Evolutionary conservation across 2,329 filamentous ascomycete genomes (phyloP), one percentile per base, ranked within the genome.

Genomic region (Fusarium chlamydosporum): DNA sequence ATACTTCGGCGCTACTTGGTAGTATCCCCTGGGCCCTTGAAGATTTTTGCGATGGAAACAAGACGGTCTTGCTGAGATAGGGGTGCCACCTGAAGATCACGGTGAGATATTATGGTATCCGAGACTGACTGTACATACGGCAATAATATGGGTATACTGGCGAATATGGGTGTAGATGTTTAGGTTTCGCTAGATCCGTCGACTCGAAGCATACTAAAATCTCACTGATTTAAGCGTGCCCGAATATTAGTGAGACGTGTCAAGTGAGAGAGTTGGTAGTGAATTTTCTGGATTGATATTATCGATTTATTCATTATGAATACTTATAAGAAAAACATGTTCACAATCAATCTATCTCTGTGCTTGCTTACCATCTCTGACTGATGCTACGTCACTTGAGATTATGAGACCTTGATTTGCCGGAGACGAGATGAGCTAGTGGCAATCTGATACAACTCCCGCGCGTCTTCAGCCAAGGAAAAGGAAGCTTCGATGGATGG

Each of bases 391-490:
- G 48, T 58, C 48, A 48, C 23, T 40, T 35, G 7, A 45, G 34
- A 61, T 27, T 27, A 20, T 45, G 20, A 45, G 41, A 12, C 40
- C 51, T 40, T 56, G 18, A 56, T 47, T 60, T 41, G 27, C 50
- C 27, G 6, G 18, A 63, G 50, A 35, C 33, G 50, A 48, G 40
- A 27, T n/a, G 38, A 50, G 60, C 53, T 65, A 65, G 61, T 65
- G 61, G 61, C 61, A 65, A 60, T 34, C 61, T 48, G 47, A 48
- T 57, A 59, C 61, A 59, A 59, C 61, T 59, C n/a, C 35, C 45
- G 20, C 65, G 31, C 60, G 26, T 26, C 61, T 65, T 65, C 31
- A 41, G 53, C 38, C 61, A 65, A 65, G 54, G 60, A 65, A 65
- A 59, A 53, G 54, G 61, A 65, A 65, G 40, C 53, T 53, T 65